Evolutionary conservation across 164 flowering plant species (phyloP).

Genomic region (Vitis vinifera): ASM3070453v1 NC_081822.1:19976501-19977000

Average conservation of each 20-base stretch:
- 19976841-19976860: constrained; percentile 38
- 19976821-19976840: constrained; percentile 57
- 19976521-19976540: too few species aligned
- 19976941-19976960: constrained; percentile 6
- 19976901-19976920: constrained; percentile 8
- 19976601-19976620: too few species aligned
- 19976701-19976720: too few species aligned
- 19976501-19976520: too few species aligned
- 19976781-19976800: constrained; percentile 81
- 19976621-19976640: too few species aligned
- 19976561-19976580: too few species aligned
- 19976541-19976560: too few species aligned
- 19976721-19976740: constrained; percentile 10
- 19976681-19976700: too few species aligned
- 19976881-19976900: constrained; percentile 10
- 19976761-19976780: constrained; percentile 70
- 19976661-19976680: too few species aligned
- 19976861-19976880: constrained; percentile 14
- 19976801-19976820: constrained; percentile 63
- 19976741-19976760: constrained; percentile 53
- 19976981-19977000: not conserved
- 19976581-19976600: too few species aligned
- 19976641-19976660: too few species aligned
- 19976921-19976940: not conserved
- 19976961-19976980: constrained; percentile 3